Percentiles rank a stretch among this genome's conserved stretches.
phyloP scores from a whole-genome alignment of 2,329 filamentous ascomycete genomes.

The Endocalyx cinctus region DNA sequence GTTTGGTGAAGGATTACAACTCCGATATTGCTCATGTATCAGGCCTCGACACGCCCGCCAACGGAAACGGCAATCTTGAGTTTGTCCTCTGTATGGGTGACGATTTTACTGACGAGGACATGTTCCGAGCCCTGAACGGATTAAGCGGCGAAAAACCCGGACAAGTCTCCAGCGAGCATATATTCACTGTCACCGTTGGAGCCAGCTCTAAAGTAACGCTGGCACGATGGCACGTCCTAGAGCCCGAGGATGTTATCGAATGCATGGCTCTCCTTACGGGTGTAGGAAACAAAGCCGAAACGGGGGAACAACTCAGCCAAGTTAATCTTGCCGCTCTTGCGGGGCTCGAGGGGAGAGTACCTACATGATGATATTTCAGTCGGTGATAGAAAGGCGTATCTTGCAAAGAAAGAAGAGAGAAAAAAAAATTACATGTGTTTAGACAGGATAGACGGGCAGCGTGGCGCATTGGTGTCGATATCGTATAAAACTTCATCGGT shows the following conservation, averaged over 20 bases:
- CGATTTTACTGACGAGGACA: slow-evolving; percentile 96
- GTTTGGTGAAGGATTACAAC: slow-evolving; percentile 71
- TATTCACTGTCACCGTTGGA: slow-evolving; percentile 90
- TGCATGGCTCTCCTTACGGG: slow-evolving; percentile 53
- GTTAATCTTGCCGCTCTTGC: slow-evolving; percentile 54
- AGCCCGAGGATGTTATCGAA: slow-evolving; percentile 83
- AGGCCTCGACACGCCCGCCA: slow-evolving; percentile 28
- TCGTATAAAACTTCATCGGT: too few relatives aligned
- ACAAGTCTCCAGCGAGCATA: slow-evolving; percentile 60
- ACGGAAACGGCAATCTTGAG: slow-evolving; percentile 57
- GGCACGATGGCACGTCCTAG: slow-evolving; percentile 83
- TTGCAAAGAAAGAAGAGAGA: too few relatives aligned
- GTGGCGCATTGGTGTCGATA: too few relatives aligned
- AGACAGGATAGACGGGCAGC: too few relatives aligned
- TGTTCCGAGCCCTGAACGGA: slow-evolving; percentile 76
- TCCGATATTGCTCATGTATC: slow-evolving; percentile 29
- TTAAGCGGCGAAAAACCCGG: slow-evolving; percentile 50
- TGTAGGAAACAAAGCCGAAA: slow-evolving; percentile 32
- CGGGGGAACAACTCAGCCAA: slow-evolving; percentile 41
- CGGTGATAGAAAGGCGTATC: too few relatives aligned
- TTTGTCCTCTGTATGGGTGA: slow-evolving; percentile 91
- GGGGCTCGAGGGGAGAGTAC: slow-evolving; percentile 48
- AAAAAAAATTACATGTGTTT: too few relatives aligned
- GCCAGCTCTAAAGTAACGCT: slow-evolving; percentile 88
- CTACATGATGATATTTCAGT: too few relatives aligned